These are phyloP conservation scores for Protomyces macrosporus DNA, from an alignment of 1,139 yeast genomes.

Conservation along the genomic window DNA sequence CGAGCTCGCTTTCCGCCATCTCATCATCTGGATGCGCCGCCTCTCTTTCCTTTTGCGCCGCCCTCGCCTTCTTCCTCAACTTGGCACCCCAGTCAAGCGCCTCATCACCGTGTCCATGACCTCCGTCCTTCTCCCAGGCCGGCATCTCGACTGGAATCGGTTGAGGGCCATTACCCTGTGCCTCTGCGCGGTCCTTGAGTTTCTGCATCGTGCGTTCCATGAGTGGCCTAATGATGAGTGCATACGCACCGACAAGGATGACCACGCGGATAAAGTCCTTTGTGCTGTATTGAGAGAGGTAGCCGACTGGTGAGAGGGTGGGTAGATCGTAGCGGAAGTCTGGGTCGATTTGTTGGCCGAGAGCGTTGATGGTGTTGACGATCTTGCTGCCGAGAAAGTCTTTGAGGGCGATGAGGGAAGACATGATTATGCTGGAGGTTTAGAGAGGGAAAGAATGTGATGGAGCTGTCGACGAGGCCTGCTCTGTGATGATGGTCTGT, in stretches of 20 bases:
- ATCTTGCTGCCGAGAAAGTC: neutral
- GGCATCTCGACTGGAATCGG: conserved; percentile 24
- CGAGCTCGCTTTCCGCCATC: conserved; percentile 20
- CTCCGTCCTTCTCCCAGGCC: conserved; percentile 19
- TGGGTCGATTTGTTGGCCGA: conserved; percentile 23
- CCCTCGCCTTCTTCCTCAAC: conserved; percentile 12
- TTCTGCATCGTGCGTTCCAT: conserved; percentile 18
- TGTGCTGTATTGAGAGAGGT: conserved; percentile 6
- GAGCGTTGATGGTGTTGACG: neutral
- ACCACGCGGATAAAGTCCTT: conserved; percentile 18
- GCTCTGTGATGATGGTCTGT: no score
- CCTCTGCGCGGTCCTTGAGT: conserved; percentile 11
- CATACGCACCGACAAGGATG: conserved; percentile 20
- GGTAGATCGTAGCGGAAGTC: conserved; percentile 21
- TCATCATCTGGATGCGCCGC: conserved; percentile 13
- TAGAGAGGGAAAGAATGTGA: no score
- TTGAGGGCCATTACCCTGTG: conserved; percentile 19
- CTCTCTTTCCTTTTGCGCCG: conserved; percentile 16
- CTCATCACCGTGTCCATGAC: neutral
- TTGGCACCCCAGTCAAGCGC: conserved; percentile 21
- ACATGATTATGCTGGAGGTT: neutral
- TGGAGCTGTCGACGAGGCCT: no score
- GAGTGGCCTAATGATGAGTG: conserved; percentile 19
- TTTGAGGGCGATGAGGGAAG: neutral
- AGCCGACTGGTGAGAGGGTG: conserved; percentile 13